phyloP scores from a whole-genome alignment of 805 yeast genomes.

The Saccharomycopsis fodiens region DNA sequence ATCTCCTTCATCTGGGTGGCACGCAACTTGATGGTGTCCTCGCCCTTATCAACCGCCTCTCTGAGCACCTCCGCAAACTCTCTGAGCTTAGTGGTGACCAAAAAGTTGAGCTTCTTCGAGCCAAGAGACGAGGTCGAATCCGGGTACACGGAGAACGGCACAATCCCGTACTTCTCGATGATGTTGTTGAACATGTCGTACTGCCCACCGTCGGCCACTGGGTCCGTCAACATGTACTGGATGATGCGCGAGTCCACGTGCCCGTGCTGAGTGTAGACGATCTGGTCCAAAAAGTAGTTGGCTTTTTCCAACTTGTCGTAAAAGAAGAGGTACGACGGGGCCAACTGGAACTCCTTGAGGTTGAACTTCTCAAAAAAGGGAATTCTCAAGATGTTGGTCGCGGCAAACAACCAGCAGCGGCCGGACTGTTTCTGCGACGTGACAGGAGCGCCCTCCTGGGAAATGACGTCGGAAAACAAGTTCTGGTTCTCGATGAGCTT shows the following conservation, averaged over 20 bases:
- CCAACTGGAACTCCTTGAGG: conserved; percentile 61
- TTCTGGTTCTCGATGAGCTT: conserved; percentile 27
- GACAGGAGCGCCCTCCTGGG: conserved; percentile 52
- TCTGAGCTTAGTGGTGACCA: conserved; percentile 62
- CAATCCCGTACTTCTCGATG: conserved; percentile 71
- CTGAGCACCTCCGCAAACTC: conserved; percentile 72
- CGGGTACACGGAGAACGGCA: conserved; percentile 67
- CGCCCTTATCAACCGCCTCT: conserved; percentile 32
- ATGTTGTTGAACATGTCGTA: conserved; percentile 76
- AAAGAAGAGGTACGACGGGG: conserved; percentile 74
- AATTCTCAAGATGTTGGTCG: conserved; percentile 65
- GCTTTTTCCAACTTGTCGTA: conserved; percentile 84
- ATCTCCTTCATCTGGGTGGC: conserved; percentile 49
- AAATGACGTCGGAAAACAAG: conserved; percentile 35
- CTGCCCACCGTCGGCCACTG: conserved; percentile 82
- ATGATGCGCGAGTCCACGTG: conserved; percentile 64
- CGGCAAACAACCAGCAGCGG: conserved; percentile 85
- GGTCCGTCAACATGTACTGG: conserved; percentile 55
- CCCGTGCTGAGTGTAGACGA: conserved; percentile 58
- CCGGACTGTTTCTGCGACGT: conserved; percentile 73
- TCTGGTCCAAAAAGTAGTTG: conserved; percentile 70
- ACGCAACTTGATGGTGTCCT: conserved; percentile 32
- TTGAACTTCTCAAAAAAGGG: conserved; percentile 54
- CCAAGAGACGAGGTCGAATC: conserved; percentile 52
- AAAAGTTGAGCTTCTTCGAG: conserved; percentile 45